phyloP scores from a whole-genome alignment of 2,329 filamentous ascomycete genomes.

The Neonectria magnoliae region DNA sequence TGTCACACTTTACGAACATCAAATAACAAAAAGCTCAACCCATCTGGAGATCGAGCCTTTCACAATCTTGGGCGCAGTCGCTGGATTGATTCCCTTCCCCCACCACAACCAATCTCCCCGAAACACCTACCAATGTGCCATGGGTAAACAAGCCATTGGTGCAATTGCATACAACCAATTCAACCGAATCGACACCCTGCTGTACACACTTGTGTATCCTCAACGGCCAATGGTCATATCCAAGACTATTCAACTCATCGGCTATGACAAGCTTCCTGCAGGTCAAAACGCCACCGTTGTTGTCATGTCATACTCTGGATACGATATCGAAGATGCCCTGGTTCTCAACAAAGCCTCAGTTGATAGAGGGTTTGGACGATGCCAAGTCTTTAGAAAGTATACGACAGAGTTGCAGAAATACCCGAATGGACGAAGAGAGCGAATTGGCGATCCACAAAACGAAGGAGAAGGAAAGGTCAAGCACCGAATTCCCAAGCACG shows the following conservation, averaged over 20 bases:
- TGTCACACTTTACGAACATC: slow-evolving; percentile 87
- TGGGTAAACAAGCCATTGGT: slow-evolving; percentile 99
- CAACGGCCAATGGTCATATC: slow-evolving; percentile 98
- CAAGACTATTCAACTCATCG: slow-evolving; percentile 93
- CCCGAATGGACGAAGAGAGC: slow-evolving; percentile 78
- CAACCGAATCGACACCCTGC: slow-evolving; percentile 92
- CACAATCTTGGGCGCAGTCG: slow-evolving; percentile 93
- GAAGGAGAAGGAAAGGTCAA: slow-evolving; percentile 70
- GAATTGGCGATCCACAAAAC: slow-evolving; percentile 67
- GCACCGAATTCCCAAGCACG: slow-evolving; percentile 73
- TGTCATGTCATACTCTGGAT: slow-evolving; percentile 99
- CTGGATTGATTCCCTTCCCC: slow-evolving; percentile 95
- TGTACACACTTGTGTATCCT: slow-evolving; percentile 97
- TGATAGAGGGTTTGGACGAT: slow-evolving; percentile 94
- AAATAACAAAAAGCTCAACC: slow-evolving; percentile 85
- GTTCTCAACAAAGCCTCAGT: slow-evolving; percentile 96
- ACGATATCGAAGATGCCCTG: slow-evolving; percentile 98
- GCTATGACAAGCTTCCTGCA: slow-evolving; percentile 96
- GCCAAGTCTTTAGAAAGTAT: slow-evolving; percentile 98
- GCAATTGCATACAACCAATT: slow-evolving; percentile 99
- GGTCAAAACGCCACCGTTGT: slow-evolving; percentile 97
- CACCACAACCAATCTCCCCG: slow-evolving; percentile 98
- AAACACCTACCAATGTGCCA: slow-evolving; percentile 99
- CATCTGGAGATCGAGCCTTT: slow-evolving; percentile 99
- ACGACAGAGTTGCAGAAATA: slow-evolving; percentile 88